Percentiles rank a stretch among this genome's conserved stretches.
These are phyloP conservation scores for Lepiota brunneoincarnata DNA, from an alignment of 768 basidiomycete genomes.

Conservation along the genomic window DNA sequence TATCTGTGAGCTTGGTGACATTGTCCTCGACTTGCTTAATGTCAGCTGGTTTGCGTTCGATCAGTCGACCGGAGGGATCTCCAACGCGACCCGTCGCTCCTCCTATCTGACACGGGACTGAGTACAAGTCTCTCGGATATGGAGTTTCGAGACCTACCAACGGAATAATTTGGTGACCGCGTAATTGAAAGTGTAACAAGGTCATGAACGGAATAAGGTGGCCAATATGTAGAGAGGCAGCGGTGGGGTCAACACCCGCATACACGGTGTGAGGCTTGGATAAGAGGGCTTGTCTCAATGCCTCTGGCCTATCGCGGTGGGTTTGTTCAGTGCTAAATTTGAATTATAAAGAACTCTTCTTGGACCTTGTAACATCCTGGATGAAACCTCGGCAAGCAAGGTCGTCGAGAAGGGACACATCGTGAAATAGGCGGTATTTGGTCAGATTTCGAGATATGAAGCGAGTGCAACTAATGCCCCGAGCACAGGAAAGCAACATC, in stretches of 20 bases:
- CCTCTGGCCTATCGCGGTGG: constrained; percentile 33
- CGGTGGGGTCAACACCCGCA: constrained; percentile 91
- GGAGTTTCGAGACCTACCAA: constrained; percentile 56
- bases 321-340: background rate
- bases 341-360: constrained; percentile 2
- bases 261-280: constrained; percentile 60
- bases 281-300: constrained; percentile 34
- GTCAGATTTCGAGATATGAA: background rate
- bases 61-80: constrained; percentile 88
- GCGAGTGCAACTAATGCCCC: background rate
- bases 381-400: constrained; percentile 45
- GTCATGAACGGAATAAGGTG: constrained; percentile 88
- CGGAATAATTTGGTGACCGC: constrained; percentile 81
- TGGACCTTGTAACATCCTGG: constrained; percentile 43
- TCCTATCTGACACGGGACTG: constrained; percentile 65
- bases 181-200: constrained; percentile 81
- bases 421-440: constrained; percentile 4
- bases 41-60: constrained; percentile 74
- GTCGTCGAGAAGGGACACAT: constrained; percentile 34
- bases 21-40: constrained; percentile 61
- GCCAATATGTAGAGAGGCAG: constrained; percentile 86
- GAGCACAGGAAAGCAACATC: constrained; percentile 3
- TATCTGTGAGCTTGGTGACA: constrained; percentile 55
- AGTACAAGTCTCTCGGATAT: background rate
- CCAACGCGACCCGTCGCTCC: constrained; percentile 96